Evolutionary conservation across 2,329 filamentous ascomycete species (phyloP).

Genomic region (Neofusicoccum kwambonambiense): DNA sequence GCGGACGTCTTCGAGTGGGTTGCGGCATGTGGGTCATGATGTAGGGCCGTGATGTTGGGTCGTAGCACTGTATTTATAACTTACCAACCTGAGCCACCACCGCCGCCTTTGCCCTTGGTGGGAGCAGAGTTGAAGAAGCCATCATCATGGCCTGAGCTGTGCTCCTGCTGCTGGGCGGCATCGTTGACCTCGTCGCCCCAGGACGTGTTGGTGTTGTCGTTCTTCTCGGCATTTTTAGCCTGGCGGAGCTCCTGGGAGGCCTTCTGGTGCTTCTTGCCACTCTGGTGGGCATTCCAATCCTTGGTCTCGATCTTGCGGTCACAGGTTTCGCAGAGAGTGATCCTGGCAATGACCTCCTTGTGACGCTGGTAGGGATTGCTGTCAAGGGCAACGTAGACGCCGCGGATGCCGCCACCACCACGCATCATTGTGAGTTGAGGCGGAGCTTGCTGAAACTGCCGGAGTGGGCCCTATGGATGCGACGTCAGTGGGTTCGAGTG

Average conservation of each 20-base stretch:
- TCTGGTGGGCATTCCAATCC: slow-evolving; percentile 33
- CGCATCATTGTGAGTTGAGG: background rate
- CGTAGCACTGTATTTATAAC: background rate
- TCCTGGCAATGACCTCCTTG: slow-evolving; percentile 23
- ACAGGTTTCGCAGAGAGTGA: slow-evolving; percentile 33
- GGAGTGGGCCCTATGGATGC: background rate
- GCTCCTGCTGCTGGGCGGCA: background rate
- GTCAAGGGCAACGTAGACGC: background rate
- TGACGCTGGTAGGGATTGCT: slow-evolving; percentile 27
- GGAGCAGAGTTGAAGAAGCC: slow-evolving; percentile 1
- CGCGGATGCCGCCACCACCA: background rate
- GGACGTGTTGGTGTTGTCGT: background rate
- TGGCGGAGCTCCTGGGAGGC: slow-evolving; percentile 8
- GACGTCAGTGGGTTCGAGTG: background rate
- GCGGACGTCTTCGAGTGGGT: no score
- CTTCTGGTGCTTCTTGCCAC: slow-evolving; percentile 33
- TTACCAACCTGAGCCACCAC: slow-evolving; percentile 16
- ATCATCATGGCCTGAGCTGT: slow-evolving; percentile 19
- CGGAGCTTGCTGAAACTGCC: background rate
- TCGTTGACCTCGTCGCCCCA: slow-evolving; percentile 19
- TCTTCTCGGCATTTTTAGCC: slow-evolving; percentile 23
- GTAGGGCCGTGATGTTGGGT: background rate
- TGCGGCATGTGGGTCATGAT: no score
- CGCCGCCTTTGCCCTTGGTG: background rate
- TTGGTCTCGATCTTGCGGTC: slow-evolving; percentile 30